Percentiles rank a stretch among this genome's conserved stretches.
phyloP scores from a whole-genome alignment of 2,329 filamentous ascomycete genomes.

The Stagonosporopsis tanaceti region DNA sequence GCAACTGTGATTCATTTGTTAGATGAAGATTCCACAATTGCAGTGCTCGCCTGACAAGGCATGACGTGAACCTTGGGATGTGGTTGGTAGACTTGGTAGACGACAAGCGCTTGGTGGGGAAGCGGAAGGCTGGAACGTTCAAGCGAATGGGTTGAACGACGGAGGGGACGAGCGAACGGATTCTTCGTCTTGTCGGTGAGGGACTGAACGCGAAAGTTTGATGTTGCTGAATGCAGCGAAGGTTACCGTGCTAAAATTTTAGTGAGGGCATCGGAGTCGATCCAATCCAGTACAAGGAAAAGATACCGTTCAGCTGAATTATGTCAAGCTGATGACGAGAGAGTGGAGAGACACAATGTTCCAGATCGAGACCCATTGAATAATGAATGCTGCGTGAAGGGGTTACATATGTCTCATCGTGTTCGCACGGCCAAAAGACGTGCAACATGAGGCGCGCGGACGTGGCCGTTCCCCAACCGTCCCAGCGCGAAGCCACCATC shows the following conservation, averaged over 20 bases:
- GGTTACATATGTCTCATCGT: conserved; percentile 26
- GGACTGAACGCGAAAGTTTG: conserved; percentile 13
- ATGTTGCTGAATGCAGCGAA: conserved; percentile 17
- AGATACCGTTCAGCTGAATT: conserved; percentile 25
- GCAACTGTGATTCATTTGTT: conserved; percentile 12
- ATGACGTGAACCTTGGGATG: conserved; percentile 1
- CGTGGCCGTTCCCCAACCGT: conserved; percentile 42
- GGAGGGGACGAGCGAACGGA: conserved; percentile 3
- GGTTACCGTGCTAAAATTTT: conserved; percentile 11
- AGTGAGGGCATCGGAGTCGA: conserved; percentile 15
- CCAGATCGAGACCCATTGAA: conserved; percentile 23
- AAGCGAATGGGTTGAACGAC: conserved; percentile 11
- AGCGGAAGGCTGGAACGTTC: conserved; percentile 20
- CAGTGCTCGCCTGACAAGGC: conserved; percentile 14
- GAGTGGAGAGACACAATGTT: conserved; percentile 21
- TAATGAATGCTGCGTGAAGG: conserved; percentile 14
- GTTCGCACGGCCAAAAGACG: conserved; percentile 22
- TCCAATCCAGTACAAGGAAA: conserved; percentile 10
- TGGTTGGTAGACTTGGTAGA: conserved; percentile 14
- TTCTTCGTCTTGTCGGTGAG: conserved; percentile 18
- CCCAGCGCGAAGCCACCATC: conserved; percentile 9
- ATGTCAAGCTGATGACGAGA: conserved; percentile 33
- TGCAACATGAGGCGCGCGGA: conserved; percentile 16
- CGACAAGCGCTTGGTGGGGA: conserved; percentile 22
- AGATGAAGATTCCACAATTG: conserved; percentile 17